These are phyloP conservation scores for Pleoardoris graminearum DNA, from an alignment of 2,329 filamentous ascomycete genomes.

Conservation along the genomic window DNA sequence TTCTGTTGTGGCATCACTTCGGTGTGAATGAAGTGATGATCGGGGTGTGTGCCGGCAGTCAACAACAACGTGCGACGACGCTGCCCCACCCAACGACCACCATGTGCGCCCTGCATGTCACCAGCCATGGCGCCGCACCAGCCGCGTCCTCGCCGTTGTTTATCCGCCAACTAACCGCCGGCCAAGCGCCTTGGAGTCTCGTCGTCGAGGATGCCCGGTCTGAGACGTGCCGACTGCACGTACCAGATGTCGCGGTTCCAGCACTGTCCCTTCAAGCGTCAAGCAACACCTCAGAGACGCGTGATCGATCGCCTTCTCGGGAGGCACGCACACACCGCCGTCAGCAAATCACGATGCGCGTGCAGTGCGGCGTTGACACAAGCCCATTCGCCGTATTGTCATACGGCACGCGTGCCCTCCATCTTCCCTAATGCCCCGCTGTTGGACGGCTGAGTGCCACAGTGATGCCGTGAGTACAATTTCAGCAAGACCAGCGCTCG, in stretches of 20 bases:
- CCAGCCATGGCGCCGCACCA: background rate
- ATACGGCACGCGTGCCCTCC: constrained; percentile 1
- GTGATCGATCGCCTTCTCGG: constrained; percentile 1
- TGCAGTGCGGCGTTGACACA: constrained; percentile 1
- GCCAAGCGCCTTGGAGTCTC: background rate
- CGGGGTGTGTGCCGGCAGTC: background rate
- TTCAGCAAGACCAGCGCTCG: constrained; percentile 3
- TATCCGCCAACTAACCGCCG: background rate
- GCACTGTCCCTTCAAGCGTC: background rate
- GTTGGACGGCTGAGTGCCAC: background rate
- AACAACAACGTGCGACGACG: background rate
- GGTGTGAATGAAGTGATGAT: background rate
- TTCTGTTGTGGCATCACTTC: background rate
- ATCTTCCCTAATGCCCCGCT: background rate
- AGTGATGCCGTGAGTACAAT: background rate
- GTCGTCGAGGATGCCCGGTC: background rate
- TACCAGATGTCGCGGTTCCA: background rate
- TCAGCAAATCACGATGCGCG: constrained; percentile 10
- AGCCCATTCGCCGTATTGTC: constrained; percentile 9
- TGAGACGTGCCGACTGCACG: background rate
- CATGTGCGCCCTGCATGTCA: constrained; percentile 7
- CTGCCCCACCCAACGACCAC: constrained; percentile 1
- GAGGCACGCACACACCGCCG: background rate
- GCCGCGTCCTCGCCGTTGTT: background rate
- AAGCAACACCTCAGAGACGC: background rate